Evolutionary conservation across 176 grass and related monocot genomes (phyloP).

Genomic region (Musa schizocarpa): DNA sequence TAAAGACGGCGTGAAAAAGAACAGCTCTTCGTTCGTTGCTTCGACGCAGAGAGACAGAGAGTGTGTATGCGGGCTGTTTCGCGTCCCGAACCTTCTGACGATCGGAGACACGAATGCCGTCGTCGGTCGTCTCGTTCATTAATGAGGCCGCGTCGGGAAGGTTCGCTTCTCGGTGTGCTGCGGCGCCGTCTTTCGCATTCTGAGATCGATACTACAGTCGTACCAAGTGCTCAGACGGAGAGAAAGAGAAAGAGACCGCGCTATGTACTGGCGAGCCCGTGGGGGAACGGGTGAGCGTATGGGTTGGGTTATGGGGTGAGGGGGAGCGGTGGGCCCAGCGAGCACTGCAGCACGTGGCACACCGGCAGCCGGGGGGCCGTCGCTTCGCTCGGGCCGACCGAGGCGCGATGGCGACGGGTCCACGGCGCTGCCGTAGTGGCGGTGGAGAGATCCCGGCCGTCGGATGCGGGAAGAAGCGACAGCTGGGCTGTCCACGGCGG

Average conservation of each 20-base stretch:
- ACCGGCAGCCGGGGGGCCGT: background rate
- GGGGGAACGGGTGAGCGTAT: background rate
- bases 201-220: too few relatives aligned
- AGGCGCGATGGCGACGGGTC: background rate
- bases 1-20: too few relatives aligned
- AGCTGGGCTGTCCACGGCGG: background rate
- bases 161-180: too few relatives aligned
- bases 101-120: too few relatives aligned
- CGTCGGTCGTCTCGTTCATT: too few relatives aligned
- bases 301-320: background rate
- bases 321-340: background rate
- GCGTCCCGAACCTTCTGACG: too few relatives aligned
- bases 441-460: background rate
- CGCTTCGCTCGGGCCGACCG: background rate
- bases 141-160: too few relatives aligned
- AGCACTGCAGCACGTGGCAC: background rate
- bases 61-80: too few relatives aligned
- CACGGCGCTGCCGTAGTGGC: background rate
- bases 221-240: too few relatives aligned
- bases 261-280: background rate
- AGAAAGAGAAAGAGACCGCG: background rate
- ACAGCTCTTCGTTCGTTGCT: too few relatives aligned
- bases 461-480: background rate
- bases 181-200: too few relatives aligned
- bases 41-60: too few relatives aligned